A percentile compares a stretch with the other conserved stretches of the same genome.
phyloP scores from a whole-genome alignment of 331 rosid genomes.

The Pyracantha coccinea region DNA sequence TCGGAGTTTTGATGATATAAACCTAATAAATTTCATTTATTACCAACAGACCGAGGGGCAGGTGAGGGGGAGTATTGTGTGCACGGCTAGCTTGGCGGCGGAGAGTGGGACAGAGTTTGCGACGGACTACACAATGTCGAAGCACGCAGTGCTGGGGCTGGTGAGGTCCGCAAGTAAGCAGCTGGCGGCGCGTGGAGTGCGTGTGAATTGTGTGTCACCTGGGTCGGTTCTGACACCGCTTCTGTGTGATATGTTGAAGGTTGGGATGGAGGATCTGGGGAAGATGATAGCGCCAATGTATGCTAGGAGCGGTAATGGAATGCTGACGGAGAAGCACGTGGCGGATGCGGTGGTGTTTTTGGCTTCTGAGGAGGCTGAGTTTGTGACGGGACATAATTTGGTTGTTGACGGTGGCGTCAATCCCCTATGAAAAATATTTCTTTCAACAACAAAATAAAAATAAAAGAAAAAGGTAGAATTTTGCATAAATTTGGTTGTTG shows the following conservation, averaged over 20 bases:
- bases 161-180: slow-evolving; percentile 17
- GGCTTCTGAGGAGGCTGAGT: slow-evolving; percentile 31
- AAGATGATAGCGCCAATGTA: neutral
- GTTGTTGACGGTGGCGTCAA: slow-evolving; percentile 30
- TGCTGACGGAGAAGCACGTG: neutral
- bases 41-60: neutral
- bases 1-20: too few species aligned
- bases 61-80: slow-evolving; percentile 8
- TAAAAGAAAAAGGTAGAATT: too few species aligned
- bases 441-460: too few species aligned
- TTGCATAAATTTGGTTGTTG: too few species aligned
- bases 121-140: slow-evolving; percentile 20
- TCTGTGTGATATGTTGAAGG: neutral
- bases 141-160: slow-evolving; percentile 20
- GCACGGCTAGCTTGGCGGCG: neutral
- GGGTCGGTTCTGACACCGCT: neutral
- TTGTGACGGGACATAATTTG: slow-evolving; percentile 46
- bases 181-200: neutral
- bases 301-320: neutral
- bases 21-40: too few species aligned
- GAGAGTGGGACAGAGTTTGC: neutral
- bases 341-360: slow-evolving; percentile 39
- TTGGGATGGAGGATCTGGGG: neutral
- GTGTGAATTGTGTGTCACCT: slow-evolving; percentile 14
- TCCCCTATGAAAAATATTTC: too few species aligned